These are phyloP conservation scores for Candida patagonica DNA, from an alignment of 805 yeast genomes.

Conservation along the genomic window DNA sequence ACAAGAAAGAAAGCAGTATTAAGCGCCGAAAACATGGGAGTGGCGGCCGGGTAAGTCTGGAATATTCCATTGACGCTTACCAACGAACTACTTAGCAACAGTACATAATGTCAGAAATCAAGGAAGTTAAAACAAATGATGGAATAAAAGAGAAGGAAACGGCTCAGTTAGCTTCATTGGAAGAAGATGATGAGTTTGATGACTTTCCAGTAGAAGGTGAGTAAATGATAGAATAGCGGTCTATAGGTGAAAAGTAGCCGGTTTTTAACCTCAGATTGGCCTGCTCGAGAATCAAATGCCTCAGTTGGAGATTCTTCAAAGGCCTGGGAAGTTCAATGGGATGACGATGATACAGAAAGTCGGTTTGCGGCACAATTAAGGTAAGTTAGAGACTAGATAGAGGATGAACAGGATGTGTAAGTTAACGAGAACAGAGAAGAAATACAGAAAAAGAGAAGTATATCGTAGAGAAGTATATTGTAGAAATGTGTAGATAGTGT, in stretches of 20 bases:
- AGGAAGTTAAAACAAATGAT: background rate
- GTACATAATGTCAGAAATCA: background rate
- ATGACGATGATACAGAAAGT: conserved; percentile 81
- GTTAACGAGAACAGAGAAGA: conserved; percentile 1
- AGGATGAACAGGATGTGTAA: background rate
- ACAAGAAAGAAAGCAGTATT: background rate
- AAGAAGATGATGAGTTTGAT: conserved; percentile 95
- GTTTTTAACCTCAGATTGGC: conserved; percentile 49
- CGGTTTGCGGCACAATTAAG: conserved; percentile 71
- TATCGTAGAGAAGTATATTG: too few species aligned
- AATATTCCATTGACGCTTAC: too few species aligned
- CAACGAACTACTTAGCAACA: background rate
- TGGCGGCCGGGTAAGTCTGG: too few species aligned
- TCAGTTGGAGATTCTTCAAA: conserved; percentile 39
- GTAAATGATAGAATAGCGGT: conserved; percentile 17
- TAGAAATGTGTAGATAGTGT: too few species aligned
- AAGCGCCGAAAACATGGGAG: too few species aligned
- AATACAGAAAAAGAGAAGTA: background rate
- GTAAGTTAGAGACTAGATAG: conserved; percentile 27
- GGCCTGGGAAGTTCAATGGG: conserved; percentile 98
- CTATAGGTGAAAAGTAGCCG: background rate
- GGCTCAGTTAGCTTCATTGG: conserved; percentile 53
- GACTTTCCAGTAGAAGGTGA: conserved; percentile 81
- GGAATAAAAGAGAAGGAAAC: background rate
- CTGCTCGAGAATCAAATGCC: conserved; percentile 44